Base-by-base conservation (phyloP, 1,139 yeast genomes). In the Geotrichum candidum region DNA sequence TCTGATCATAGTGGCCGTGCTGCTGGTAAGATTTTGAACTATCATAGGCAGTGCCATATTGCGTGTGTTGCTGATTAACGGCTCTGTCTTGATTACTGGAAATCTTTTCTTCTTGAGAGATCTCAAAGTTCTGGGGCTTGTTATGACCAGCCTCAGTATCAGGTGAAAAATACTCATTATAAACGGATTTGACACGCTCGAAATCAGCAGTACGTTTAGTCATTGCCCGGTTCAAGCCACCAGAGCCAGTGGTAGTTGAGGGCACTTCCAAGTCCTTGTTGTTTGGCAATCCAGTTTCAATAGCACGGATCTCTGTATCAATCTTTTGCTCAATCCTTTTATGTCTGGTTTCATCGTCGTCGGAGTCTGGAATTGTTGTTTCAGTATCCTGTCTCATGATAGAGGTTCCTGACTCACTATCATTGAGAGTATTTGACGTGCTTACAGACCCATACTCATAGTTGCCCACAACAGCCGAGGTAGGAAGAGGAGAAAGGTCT, bases 101-200 rank as follows among this genome's bases (percentile, higher is more conserved):
- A 5, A 15, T 2, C 1, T 38, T 13, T 15, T 11, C 18, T 54
- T 29, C 38, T n/a, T 25, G 38, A 5, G 22, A 22, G 4, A 25
- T 41, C 4, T 27, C 38, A 46, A 10, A 18, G 15, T 54, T 2
- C 15, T 27, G 38, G 22, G 51, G 35, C 46, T 57, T 51, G 13
- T 27, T 22, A 18, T 38, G 22, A 1, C 13, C 35, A 7, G 57
- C 18, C n/a, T 54, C 48, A n/a, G 11, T 25, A 13, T 58, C 61
- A 23, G 62, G 57, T 13, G 70, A 69, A 65, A 71, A 63, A 60
- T 72, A 72, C 59, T 72, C 75, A 46, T 72, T 66, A 64, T 72
- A 72, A 58, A 72, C 67, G 13, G 73, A 70, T 59, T 68, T 69
- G 58, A 72, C 72, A 11, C 74, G 66, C 33, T 72, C 74, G 63